Evolutionary conservation across 352 stramenopile genomes (phyloP).

Genomic region (Pythium phragmitis): DNA sequence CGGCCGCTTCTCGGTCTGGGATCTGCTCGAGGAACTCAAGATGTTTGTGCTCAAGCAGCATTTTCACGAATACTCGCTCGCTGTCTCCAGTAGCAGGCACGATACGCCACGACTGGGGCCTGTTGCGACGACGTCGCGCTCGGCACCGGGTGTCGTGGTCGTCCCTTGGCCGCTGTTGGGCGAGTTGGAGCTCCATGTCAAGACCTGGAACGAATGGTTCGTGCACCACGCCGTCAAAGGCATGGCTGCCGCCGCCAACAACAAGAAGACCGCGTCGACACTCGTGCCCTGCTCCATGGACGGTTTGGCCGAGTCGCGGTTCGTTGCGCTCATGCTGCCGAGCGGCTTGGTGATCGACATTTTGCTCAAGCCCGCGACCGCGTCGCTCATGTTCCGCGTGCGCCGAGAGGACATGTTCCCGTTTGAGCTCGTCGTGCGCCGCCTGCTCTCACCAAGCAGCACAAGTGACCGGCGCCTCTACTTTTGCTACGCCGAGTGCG

Average conservation of each 20-base stretch:
- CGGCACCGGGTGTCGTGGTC: constrained; percentile 26
- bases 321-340: constrained; percentile 65
- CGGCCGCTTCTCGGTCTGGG: constrained; percentile 14
- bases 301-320: constrained; percentile 52
- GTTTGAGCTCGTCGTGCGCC: constrained; percentile 41
- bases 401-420: constrained; percentile 22
- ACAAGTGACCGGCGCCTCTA: constrained; percentile 11
- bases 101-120: background rate
- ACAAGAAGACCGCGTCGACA: background rate
- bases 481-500: constrained; percentile 70
- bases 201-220: constrained; percentile 69
- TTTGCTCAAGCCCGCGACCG: constrained; percentile 23
- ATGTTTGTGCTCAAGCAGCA: constrained; percentile 29
- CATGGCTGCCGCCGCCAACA: constrained; percentile 25
- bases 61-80: constrained; percentile 30
- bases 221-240: constrained; percentile 36
- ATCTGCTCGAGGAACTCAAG: constrained; percentile 23
- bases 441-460: constrained; percentile 42
- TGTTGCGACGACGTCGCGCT: constrained; percentile 1
- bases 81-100: constrained; percentile 8
- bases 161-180: constrained; percentile 62
- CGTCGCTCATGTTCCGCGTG: constrained; percentile 22
- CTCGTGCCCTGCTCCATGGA: constrained; percentile 22
- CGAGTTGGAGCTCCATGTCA: constrained; percentile 54
- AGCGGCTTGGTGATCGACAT: constrained; percentile 38